Evolutionary conservation across 768 basidiomycete species (phyloP).

Genomic region (Lactarius evosmus): DNA sequence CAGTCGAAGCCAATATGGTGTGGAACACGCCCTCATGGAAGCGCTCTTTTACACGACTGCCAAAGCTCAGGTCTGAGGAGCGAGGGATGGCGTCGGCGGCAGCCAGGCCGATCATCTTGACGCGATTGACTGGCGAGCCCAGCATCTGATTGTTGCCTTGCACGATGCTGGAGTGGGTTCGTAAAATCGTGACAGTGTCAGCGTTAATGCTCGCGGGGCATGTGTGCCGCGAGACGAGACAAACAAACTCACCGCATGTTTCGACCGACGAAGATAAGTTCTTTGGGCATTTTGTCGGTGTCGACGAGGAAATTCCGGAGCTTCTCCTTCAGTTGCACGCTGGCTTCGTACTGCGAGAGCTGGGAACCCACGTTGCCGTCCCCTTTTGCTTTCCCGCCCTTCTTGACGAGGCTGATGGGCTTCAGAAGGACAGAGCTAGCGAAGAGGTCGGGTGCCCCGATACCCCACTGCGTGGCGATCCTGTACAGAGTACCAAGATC

Average conservation of each 20-base stretch:
- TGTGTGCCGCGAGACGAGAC: neutral
- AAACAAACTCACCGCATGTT: slow-evolving; percentile 58
- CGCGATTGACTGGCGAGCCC: slow-evolving; percentile 83
- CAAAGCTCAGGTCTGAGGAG: slow-evolving; percentile 42
- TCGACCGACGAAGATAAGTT: slow-evolving; percentile 67
- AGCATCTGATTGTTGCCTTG: slow-evolving; percentile 74
- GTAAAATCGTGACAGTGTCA: neutral
- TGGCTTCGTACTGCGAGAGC: slow-evolving; percentile 64
- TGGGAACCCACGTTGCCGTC: slow-evolving; percentile 32
- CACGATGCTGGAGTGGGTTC: slow-evolving; percentile 34
- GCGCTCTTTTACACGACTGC: slow-evolving; percentile 48
- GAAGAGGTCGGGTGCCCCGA: slow-evolving; percentile 67
- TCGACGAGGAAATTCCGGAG: slow-evolving; percentile 65
- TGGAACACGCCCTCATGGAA: slow-evolving; percentile 62
- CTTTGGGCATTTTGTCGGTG: slow-evolving; percentile 77
- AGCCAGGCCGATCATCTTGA: slow-evolving; percentile 85
- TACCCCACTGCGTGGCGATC: slow-evolving; percentile 61
- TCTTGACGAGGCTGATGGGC: slow-evolving; percentile 47
- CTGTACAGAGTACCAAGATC: slow-evolving; percentile 52
- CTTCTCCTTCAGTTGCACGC: slow-evolving; percentile 63
- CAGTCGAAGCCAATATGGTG: slow-evolving; percentile 60
- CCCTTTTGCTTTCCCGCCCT: slow-evolving; percentile 28
- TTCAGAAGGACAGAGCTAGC: slow-evolving; percentile 71
- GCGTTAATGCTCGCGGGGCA: neutral
- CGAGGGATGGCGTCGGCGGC: slow-evolving; percentile 64